These are phyloP conservation scores for Lanmaoa pseudosensibilis DNA, from an alignment of 768 basidiomycete genomes.

Conservation along the genomic window DNA sequence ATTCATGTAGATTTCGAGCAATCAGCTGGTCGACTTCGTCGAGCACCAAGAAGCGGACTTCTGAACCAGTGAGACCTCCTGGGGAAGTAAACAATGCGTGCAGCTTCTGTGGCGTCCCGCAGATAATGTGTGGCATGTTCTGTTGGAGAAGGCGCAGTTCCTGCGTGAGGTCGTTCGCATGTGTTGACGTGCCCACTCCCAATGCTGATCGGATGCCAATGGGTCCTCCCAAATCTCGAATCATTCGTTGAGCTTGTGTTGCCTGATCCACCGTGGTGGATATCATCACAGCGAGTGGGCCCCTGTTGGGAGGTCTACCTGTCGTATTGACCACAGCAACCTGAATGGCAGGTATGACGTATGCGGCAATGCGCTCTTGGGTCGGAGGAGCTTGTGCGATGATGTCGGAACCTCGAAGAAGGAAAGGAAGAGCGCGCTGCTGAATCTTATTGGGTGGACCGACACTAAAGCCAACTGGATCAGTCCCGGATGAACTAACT, in stretches of 20 bases:
- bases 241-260: slow-evolving; percentile 94
- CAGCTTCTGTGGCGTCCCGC: slow-evolving; percentile 96
- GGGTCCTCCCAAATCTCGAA: slow-evolving; percentile 88
- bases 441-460: slow-evolving; percentile 99
- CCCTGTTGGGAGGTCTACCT: slow-evolving; percentile 60
- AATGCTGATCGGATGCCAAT: slow-evolving; percentile 91
- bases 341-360: slow-evolving; percentile 90
- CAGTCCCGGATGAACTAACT: slow-evolving; percentile 13
- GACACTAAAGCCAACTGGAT: slow-evolving; percentile 52
- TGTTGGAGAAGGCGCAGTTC: slow-evolving; percentile 84
- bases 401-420: slow-evolving; percentile 91
- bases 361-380: slow-evolving; percentile 96
- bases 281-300: slow-evolving; percentile 85
- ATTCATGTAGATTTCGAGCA: slow-evolving; percentile 94
- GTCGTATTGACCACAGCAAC: slow-evolving; percentile 67
- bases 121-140: slow-evolving; percentile 92
- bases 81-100: slow-evolving; percentile 85
- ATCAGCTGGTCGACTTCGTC: slow-evolving; percentile 99
- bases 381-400: slow-evolving; percentile 99
- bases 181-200: slow-evolving; percentile 76
- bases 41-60: slow-evolving; percentile 90
- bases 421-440: slow-evolving; percentile 92
- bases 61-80: slow-evolving; percentile 74
- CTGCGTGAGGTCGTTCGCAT: slow-evolving; percentile 59
- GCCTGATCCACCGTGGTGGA: slow-evolving; percentile 99